Evolutionary conservation across 2,329 filamentous ascomycete species (phyloP), one percentile per base, ranked within the genome.

Genomic region (Fusarium bactridioides): DNA sequence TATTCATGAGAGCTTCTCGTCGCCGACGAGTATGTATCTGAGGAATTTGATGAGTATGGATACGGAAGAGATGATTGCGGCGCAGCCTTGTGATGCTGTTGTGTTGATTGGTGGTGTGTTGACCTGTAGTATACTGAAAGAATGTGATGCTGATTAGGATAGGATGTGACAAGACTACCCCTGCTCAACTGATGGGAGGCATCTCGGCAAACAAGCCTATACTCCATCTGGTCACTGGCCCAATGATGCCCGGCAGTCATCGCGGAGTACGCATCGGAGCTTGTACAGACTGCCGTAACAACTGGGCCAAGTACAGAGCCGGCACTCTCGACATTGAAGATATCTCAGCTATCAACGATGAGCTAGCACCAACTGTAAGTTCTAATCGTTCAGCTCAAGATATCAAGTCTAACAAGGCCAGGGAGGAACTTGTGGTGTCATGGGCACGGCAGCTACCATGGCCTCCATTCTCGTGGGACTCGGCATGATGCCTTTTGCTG

Each of bases 401-500:
- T 3, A 21, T 21, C 7, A 19, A 9, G 2, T 23, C 40, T 67
- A 7, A 67, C 29, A 18, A 2, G 12, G 0, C 0, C 44, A 56
- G 84, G 89, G 90, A 4, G 94, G 94, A 35, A 94, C 93, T 2
- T 97, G 94, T 72, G 94, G 94, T 51, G 94, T 95, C 23, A 97
- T 97, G 94, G 96, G 94, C 72, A 97, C 94, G 0, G 94, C 94
- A 11, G 95, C 94, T 78, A 97, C 94, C 4, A 95, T 97, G 93
- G 93, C 93, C 3, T 95, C 93, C 10, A 89, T 94, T 21, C 92
- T 95, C 27, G 93, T 94, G 69, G 93, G 90, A 1, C 90, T 97
- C 75, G 94, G 94, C n/a, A 85, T 97, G 73, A 92, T 93, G 65
- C 86, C 95, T 1, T 91, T 94, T 12, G 90, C 90, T 10, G 94